A percentile compares a stretch with the other conserved stretches of the same genome.
Conservation (phyloP, 805 yeast genomes). For the Candida arabinofermentans region DNA sequence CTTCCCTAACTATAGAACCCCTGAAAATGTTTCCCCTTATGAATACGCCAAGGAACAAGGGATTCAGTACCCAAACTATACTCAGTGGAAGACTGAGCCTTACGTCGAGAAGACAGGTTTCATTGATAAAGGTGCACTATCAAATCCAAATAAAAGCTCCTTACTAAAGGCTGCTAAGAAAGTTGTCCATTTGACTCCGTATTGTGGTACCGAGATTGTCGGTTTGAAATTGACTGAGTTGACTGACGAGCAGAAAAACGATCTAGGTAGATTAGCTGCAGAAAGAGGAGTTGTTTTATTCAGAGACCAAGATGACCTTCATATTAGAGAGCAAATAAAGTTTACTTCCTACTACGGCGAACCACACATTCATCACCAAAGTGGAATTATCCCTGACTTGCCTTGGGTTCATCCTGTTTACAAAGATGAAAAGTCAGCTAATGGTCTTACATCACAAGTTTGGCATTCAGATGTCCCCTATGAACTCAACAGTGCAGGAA, state of each 20-base stretch:
- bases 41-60: conserved; percentile 12
- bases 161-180: conserved; percentile 38
- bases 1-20: conserved; percentile 12
- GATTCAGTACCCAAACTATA: conserved; percentile 13
- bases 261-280: conserved; percentile 41
- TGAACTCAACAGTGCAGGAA: conserved; percentile 65
- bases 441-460: conserved; percentile 31
- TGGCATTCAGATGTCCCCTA: conserved; percentile 75
- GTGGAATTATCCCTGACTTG: conserved; percentile 30
- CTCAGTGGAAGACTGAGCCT: conserved; percentile 15
- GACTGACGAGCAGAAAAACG: conserved; percentile 39
- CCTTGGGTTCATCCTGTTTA: conserved; percentile 34
- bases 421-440: conserved; percentile 32
- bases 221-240: conserved; percentile 41
- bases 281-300: conserved; percentile 46
- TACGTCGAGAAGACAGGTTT: conserved; percentile 8
- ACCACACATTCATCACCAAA: conserved; percentile 36
- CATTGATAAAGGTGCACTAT: conserved; percentile 12
- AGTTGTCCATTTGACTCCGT: conserved; percentile 38
- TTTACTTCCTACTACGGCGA: conserved; percentile 41
- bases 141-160: conserved; percentile 32
- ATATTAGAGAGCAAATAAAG: conserved; percentile 34
- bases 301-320: conserved; percentile 39
- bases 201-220: conserved; percentile 54
- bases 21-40: conserved; percentile 12